Percentiles rank a stretch among this genome's conserved stretches.
Conservation (phyloP, 2,329 filamentous ascomycete genomes). For the Kalmusia sp. region DNA sequence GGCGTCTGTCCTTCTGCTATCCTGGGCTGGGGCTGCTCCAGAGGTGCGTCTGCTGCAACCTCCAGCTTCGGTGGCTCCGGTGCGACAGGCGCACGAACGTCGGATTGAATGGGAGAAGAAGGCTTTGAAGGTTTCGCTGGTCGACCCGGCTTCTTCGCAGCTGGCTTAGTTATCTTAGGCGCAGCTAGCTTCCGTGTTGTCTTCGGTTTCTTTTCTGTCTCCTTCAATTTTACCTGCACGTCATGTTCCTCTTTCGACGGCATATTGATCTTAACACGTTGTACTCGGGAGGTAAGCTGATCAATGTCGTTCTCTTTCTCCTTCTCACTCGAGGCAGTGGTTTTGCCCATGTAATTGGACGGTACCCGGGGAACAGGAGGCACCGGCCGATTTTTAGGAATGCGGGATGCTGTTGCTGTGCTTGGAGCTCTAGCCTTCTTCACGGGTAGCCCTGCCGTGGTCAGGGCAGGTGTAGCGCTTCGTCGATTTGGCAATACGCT, state of each 20-base stretch:
- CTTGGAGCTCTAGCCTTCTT: conserved; percentile 66
- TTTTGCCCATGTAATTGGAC: conserved; percentile 39
- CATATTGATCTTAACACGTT: conserved; percentile 66
- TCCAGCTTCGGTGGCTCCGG: conserved; percentile 35
- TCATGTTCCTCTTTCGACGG: conserved; percentile 65
- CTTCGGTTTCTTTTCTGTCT: conserved; percentile 50
- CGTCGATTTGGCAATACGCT: conserved; percentile 48
- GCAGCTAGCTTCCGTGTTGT: conserved; percentile 28
- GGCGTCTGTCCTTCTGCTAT: conserved; percentile 18
- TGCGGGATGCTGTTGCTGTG: conserved; percentile 40
- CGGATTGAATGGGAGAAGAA: conserved; percentile 43
- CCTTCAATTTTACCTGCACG: conserved; percentile 56
- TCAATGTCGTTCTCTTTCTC: conserved; percentile 52
- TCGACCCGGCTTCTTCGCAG: conserved; percentile 34
- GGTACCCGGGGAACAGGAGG: conserved; percentile 53
- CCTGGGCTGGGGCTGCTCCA: conserved; percentile 39
- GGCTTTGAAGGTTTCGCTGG: conserved; percentile 32
- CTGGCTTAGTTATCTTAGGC: conserved; percentile 20
- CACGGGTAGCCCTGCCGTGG: conserved; percentile 53
- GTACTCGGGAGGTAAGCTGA: conserved; percentile 59
- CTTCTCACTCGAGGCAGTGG: conserved; percentile 29
- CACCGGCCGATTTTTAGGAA: conserved; percentile 44
- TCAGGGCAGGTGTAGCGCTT: conserved; percentile 29
- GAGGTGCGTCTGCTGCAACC: conserved; percentile 24
- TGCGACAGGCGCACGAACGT: conserved; percentile 35